Base-by-base conservation (phyloP, 805 yeast genomes). In the Wickerhamomyces kurtzmanii region DNA sequence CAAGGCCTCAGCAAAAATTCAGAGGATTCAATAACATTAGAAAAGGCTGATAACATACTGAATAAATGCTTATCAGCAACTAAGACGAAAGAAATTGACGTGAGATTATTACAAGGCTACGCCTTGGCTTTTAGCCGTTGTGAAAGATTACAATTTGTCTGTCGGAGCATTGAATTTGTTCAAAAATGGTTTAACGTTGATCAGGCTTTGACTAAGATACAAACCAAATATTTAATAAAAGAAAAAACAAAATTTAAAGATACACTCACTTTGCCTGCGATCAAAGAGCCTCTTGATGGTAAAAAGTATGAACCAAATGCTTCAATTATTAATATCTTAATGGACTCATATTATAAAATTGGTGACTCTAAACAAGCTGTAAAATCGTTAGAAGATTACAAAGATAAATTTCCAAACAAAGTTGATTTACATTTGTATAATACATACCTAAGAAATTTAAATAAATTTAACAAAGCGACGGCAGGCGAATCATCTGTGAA, bases 341-440 rank as follows among this genome's bases (percentile, higher is more conserved):
- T 42, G 36, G 31, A 33, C 23, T 29, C 36, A 8, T 42, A 37
- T 20, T 27, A 25, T 5, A 33, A 31, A 15, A n/a, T 38, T 3
- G 45, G 42, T 7, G 40, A 38, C 11, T 21, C 26, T 10, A 28
- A 32, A 8, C 15, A 26, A 3, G 37, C 48, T 8, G 17, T 34
- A 3, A 24, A 29, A 10, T 19, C 40, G 0, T 39, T 32, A 14
- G 22, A 31, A 4, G 28, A 36, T 2, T 34, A 33, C 29, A 31
- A 32, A 8, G 33, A 34, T 5, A 15, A 20, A 2, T 31, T 28
- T 15, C 38, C 40, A 5, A 33, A 32, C 3, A 17, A 30, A 2
- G 30, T 43, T 9, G 52, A 47, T 23, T 12, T 31, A 5, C 26
- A 34, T 7, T 29, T 45, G 12, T 11, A 39, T 20, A 40, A 45